phyloP scores from a whole-genome alignment of 805 yeast species.

The Ogataea chonburiensis region DNA sequence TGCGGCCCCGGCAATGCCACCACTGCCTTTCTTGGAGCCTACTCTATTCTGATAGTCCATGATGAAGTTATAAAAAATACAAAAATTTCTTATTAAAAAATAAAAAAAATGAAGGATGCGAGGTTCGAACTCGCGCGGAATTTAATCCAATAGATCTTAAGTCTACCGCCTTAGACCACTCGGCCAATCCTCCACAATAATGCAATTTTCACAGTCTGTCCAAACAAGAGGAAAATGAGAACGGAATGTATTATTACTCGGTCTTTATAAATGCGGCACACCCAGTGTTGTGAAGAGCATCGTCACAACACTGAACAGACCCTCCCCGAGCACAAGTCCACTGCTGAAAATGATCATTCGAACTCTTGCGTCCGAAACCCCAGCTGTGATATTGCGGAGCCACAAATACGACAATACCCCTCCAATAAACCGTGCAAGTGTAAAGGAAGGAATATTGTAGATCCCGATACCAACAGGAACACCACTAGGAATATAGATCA shows the following conservation, averaged over 20 bases:
- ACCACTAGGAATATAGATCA: conserved; percentile 80
- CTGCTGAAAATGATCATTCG: conserved; percentile 84
- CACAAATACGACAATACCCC: conserved; percentile 68
- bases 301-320: conserved; percentile 77
- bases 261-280: conserved; percentile 56
- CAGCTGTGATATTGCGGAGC: conserved; percentile 37
- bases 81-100: conserved; percentile 1
- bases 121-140: conserved; percentile 40
- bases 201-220: not conserved
- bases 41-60: conserved; percentile 92
- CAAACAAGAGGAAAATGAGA: not conserved
- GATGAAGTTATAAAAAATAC: not conserved
- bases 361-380: conserved; percentile 46
- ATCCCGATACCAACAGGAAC: conserved; percentile 98
- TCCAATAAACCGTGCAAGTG: conserved; percentile 89
- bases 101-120: conserved; percentile 35
- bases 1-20: conserved; percentile 78
- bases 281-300: conserved; percentile 73
- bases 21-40: conserved; percentile 88
- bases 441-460: conserved; percentile 90
- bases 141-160: conserved; percentile 37
- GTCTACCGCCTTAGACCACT: conserved; percentile 40
- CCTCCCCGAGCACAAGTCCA: conserved; percentile 93
- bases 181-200: conserved; percentile 36
- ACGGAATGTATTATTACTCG: no score